A percentile compares a stretch with the other conserved stretches of the same genome.
These are phyloP conservation scores for Kandelia obovata DNA, from an alignment of 345 rosid species.

Conservation along the genomic window DNA sequence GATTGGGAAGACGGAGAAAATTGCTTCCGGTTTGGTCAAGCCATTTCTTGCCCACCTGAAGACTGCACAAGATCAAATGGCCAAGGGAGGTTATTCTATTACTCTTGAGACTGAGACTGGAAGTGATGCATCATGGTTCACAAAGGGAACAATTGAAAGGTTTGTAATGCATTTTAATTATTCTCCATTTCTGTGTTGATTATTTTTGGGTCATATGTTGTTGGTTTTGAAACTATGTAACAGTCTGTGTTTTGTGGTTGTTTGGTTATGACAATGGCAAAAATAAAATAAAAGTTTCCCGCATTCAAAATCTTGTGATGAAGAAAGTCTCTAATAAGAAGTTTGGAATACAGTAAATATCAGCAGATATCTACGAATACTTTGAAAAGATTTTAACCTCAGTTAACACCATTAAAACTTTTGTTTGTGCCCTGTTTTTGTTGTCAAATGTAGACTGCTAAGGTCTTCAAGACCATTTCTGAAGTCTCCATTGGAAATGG, in stretches of 20 bases:
- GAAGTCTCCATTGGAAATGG: neutral
- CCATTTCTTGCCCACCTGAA: conserved; percentile 90
- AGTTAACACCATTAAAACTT: no score
- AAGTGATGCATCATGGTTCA: conserved; percentile 70
- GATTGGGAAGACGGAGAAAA: conserved; percentile 73
- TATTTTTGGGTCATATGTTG: neutral
- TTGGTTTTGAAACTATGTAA: neutral
- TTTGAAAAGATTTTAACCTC: neutral
- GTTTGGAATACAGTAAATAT: neutral
- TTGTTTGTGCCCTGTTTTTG: neutral
- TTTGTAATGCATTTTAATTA: conserved; percentile 17
- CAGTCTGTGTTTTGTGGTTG: no score
- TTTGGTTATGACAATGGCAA: no score
- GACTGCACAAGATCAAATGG: conserved; percentile 75
- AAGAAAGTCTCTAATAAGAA: neutral
- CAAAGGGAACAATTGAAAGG: conserved; percentile 81
- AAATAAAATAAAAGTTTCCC: no score
- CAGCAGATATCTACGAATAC: no score
- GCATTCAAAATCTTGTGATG: neutral
- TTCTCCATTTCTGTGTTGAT: neutral
- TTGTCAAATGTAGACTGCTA: neutral
- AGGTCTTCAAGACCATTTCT: neutral
- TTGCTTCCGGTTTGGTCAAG: conserved; percentile 84
- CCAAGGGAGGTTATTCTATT: conserved; percentile 89
- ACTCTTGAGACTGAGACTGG: conserved; percentile 60